Conservation (phyloP, 75 land plant species). For the Picea sitchensis region DNA sequence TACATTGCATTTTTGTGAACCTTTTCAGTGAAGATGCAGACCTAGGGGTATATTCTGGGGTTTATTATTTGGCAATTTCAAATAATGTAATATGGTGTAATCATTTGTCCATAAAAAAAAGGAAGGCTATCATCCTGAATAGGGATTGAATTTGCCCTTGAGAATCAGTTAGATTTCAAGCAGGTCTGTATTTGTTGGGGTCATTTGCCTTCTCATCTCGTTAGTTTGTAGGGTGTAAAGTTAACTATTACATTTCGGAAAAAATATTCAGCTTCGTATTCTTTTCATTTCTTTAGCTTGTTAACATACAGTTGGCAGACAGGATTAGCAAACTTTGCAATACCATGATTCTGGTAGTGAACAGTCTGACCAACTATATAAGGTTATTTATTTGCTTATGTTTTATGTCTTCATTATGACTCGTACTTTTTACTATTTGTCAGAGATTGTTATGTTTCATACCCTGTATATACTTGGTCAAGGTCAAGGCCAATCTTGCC, state of each 20-base stretch:
- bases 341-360: not conserved
- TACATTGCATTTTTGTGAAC: not conserved
- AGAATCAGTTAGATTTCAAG: not conserved
- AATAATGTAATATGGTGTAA: constrained; percentile 1
- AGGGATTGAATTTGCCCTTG: not conserved
- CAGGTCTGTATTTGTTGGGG: not conserved
- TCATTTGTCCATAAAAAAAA: not conserved
- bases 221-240: not conserved
- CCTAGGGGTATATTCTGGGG: not conserved
- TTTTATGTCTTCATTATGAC: not conserved
- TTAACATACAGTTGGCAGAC: too few species aligned
- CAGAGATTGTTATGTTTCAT: not conserved
- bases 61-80: not conserved
- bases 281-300: not conserved
- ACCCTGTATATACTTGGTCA: not conserved
- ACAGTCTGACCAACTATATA: not conserved
- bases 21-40: constrained; percentile 2
- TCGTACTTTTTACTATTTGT: not conserved
- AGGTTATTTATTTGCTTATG: not conserved
- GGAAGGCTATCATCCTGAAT: not conserved
- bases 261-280: not conserved
- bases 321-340: too few species aligned
- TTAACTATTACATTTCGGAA: not conserved
- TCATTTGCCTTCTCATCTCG: not conserved
- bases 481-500: not conserved